Conservation (phyloP, 2,329 filamentous ascomycete species). For the Fusarium decemcellulare region DNA sequence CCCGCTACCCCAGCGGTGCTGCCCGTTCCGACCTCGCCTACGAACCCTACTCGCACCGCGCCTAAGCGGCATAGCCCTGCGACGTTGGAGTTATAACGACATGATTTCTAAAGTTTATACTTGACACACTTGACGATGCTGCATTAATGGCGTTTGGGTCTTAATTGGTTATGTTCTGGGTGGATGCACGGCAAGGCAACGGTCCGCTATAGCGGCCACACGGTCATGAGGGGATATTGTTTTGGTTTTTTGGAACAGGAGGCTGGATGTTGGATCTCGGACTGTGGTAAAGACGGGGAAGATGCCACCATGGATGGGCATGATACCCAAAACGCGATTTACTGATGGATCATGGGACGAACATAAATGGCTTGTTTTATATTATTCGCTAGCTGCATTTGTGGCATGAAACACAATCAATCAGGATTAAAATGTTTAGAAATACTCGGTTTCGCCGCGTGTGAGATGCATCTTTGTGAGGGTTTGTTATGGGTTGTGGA, state of each 20-base stretch:
- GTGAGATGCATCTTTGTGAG: conserved; percentile 10
- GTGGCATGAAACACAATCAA: conserved; percentile 27
- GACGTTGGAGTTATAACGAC: conserved; percentile 21
- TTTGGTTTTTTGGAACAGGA: conserved; percentile 19
- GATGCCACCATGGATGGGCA: conserved; percentile 38
- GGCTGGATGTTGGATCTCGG: conserved; percentile 9
- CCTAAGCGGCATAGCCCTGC: conserved; percentile 52
- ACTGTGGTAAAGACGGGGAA: conserved; percentile 16
- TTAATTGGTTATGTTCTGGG: conserved; percentile 29
- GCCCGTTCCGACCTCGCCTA: conserved; percentile 69
- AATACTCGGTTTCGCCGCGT: too few relatives aligned
- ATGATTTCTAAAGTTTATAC: conserved; percentile 35
- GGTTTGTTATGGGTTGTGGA: conserved; percentile 30
- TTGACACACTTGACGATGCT: conserved; percentile 42
- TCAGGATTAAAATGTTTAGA: neutral
- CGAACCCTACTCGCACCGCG: conserved; percentile 74
- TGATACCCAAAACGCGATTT: conserved; percentile 39
- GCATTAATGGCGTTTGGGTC: conserved; percentile 46
- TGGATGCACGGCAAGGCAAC: conserved; percentile 18
- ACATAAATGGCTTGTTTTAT: conserved; percentile 29
- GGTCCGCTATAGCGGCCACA: conserved; percentile 23
- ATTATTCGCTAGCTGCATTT: conserved; percentile 13
- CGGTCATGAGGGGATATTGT: conserved; percentile 22
- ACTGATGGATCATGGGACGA: conserved; percentile 13
- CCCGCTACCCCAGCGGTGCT: conserved; percentile 57